phyloP scores from a whole-genome alignment of 83 land plant species.

The Isoetes engelmannii region DNA sequence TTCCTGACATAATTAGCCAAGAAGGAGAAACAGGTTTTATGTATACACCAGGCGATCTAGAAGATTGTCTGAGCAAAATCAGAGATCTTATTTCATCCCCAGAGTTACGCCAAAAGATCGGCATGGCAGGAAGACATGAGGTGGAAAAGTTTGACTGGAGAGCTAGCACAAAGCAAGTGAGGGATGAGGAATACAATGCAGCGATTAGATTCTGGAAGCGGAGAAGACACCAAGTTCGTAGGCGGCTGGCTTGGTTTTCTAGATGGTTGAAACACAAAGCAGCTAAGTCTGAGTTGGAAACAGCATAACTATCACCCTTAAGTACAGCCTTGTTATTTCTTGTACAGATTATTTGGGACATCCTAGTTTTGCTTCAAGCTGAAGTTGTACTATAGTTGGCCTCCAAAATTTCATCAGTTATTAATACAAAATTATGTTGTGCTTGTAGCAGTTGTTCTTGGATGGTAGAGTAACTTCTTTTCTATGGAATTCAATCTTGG shows the following conservation, averaged over 20 bases:
- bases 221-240: slow-evolving; percentile 24
- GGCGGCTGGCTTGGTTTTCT: slow-evolving; percentile 46
- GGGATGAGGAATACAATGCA: slow-evolving; percentile 89
- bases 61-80: slow-evolving; percentile 75
- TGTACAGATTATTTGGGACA: too few relatives aligned
- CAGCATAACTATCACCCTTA: too few relatives aligned
- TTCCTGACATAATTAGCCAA: slow-evolving; percentile 80
- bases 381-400: too few relatives aligned
- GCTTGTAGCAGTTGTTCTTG: too few relatives aligned
- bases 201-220: slow-evolving; percentile 97
- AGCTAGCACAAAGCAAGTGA: slow-evolving; percentile 74
- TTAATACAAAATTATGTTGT: too few relatives aligned
- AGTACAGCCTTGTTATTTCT: too few relatives aligned
- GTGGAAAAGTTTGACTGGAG: slow-evolving; percentile 95
- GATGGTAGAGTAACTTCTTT: too few relatives aligned
- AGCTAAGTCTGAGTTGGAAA: not conserved
- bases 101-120: slow-evolving; percentile 63
- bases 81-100: slow-evolving; percentile 36
- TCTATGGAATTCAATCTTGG: too few relatives aligned
- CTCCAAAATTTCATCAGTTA: too few relatives aligned
- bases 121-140: slow-evolving; percentile 72
- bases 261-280: slow-evolving; percentile 26
- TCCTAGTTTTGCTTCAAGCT: too few relatives aligned
- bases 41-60: slow-evolving; percentile 75
- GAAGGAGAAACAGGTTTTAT: slow-evolving; percentile 84